phyloP scores from a whole-genome alignment of 495 filamentous ascomycete species.

The Cairneyella variabilis region DNA sequence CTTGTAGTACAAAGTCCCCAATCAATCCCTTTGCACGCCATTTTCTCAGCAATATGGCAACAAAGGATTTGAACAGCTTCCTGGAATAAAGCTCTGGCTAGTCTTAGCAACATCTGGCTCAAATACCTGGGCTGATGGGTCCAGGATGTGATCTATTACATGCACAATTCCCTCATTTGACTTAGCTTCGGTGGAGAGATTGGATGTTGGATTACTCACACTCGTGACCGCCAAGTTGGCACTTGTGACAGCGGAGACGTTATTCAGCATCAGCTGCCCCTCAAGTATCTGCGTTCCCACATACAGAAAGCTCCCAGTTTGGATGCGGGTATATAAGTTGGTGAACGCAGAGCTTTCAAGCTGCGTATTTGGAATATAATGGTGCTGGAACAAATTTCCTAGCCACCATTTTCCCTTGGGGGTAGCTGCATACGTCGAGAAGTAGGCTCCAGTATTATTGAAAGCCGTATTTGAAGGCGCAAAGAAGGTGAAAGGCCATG shows the following conservation, averaged over 20 bases:
- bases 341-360: constrained; percentile 24
- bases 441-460: constrained; percentile 22
- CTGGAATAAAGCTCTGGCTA: constrained; percentile 26
- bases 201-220: constrained; percentile 7
- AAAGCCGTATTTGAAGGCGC: constrained; percentile 28
- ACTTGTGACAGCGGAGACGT: constrained; percentile 9
- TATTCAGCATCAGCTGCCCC: constrained; percentile 21
- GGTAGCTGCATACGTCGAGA: constrained; percentile 21
- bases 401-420: constrained; percentile 27
- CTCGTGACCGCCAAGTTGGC: constrained; percentile 25
- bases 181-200: background rate
- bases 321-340: constrained; percentile 24
- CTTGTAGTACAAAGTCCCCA: background rate
- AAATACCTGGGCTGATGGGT: constrained; percentile 27
- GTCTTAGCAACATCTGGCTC: constrained; percentile 24
- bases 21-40: background rate
- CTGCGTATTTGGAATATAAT: constrained; percentile 27
- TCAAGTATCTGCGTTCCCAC: constrained; percentile 25
- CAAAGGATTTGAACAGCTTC: constrained; percentile 26
- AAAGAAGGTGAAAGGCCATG: constrained; percentile 28
- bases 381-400: constrained; percentile 26
- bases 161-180: constrained; percentile 16
- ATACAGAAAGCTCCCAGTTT: constrained; percentile 29
- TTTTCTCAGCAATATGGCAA: constrained; percentile 21
- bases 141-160: constrained; percentile 27